Evolutionary conservation across 2,329 filamentous ascomycete species (phyloP), one percentile per base, ranked within the genome.

Genomic region (Phialemonium atrogriseum): DNA sequence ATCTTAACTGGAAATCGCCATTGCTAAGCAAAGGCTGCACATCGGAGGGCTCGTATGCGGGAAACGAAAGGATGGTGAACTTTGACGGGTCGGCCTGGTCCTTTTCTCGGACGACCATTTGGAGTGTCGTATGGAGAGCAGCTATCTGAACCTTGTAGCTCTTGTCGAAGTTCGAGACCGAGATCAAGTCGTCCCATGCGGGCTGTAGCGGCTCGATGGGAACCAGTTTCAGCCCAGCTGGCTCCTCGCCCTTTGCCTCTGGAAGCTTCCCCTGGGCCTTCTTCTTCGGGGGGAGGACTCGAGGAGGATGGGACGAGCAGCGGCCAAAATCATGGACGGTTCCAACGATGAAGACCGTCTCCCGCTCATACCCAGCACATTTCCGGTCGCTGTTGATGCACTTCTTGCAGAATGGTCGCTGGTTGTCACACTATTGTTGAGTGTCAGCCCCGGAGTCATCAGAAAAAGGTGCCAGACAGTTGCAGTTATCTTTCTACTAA

Each of bases 311-410:
- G 2, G 69, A 73, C 25, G 70, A 70, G 32, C 72, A 73, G 19
- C 71, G 63, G 9, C 71, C 71, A 36, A 62, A 66, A 37, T 64
- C 65, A 36, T 71, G 58, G 22, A 57, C 58, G 3, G 71, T 76
- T n/a, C 70, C 70, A 23, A 73, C 68, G 48, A 81, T 77, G 52
- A 81, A 81, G 34, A 79, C 67, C 11, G 68, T 68, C 46, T 78
- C 68, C 23, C 70, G 61, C 46, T 77, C 67, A 50, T 81, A 82
- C 23, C 77, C 77, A 27, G 66, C 67, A 44, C 77, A 81, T 35
- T 65, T 51, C 26, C 73, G 60, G 14, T 72, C 70, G 43, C 66
- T 70, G 43, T 68, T 62, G 34, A 64, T 56, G 49, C 77, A 81
- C 47, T 77, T 78, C 33, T 64, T 65, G 50, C 77, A 81, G 22